Evolutionary conservation across 495 filamentous ascomycete genomes (phyloP), one percentile per base, ranked within the genome.

Genomic region (Mytilinidion resinicola): DNA sequence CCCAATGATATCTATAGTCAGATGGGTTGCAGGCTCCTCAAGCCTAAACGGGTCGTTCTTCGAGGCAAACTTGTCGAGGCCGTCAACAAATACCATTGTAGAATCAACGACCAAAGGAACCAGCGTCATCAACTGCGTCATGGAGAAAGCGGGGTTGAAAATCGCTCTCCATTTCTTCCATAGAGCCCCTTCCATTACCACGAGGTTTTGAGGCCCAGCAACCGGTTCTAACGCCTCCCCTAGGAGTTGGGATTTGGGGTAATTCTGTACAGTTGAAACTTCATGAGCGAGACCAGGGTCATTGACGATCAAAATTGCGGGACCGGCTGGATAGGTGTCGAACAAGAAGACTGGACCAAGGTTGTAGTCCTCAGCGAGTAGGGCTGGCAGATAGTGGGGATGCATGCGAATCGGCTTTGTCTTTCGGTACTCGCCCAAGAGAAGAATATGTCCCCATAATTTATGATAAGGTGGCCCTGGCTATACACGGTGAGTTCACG

Each of bases 201-300:
- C 56, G 21, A 75, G 33, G 39, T 65, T 67, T 20, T 69, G 57
- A 5, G 37, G 35, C 14, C 72, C 70, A 9, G 63, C 60, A 11
- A 74, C 46, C 8, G 61, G 63, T 6, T 59, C 34, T 15, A 72
- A 44, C n/a, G 52, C 63, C 3, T 48, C 14, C 8, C 7, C n/a
- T 9, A 48, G 25, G 25, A n/a, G 2, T 1, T 12, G 34, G 25
- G 57, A 42, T 34, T 54, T 53, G 14, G 15, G 9, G 14, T 43
- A n/a, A 7, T 1, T 5, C 3, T 25, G 9, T 52, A 59, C 52
- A 11, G 64, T 49, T 5, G 61, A 56, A 36, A 69, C 43, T 50
- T 79, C 75, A 36, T 74, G 71, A 17, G 77, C 75, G 0, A 78
- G 50, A 3, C 75, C 71, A 43, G 81, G 74, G 61, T 72, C 71